Evolutionary conservation across 108 stramenopile species (phyloP), one percentile per base, ranked within the genome.

Genomic region (Skeletonema menzelii): DNA sequence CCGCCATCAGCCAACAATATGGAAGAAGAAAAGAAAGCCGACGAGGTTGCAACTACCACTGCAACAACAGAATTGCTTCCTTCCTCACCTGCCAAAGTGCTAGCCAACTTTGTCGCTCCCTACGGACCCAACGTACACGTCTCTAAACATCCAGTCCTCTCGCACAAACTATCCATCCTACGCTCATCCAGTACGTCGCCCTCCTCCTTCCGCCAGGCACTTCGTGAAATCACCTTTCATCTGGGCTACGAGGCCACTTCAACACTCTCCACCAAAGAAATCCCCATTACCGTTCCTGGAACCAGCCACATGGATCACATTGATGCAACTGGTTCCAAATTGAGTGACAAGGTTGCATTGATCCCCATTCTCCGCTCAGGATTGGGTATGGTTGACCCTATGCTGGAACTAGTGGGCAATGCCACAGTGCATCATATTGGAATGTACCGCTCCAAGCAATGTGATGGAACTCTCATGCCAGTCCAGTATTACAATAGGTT

Each of bases 401-500:
- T 99, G 97, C 84, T 96, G 49, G 97, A 98, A 63, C 67, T 99
- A 12, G 66, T 99, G 24, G 95, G 95, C 30, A 92, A 86, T 66
- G 96, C 97, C 3, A 80, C 88, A 0, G 96, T 99, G 4, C 91
- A 98, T 80, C 99, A 99, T 63, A 97, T 99, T 82, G 98, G 98
- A 10, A 99, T 99, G 97, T 99, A 97, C 86, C 78, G 88, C 8
- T 81, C 84, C 11, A 84, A 88, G n/a, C n/a, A n/a, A n/a, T n/a
- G n/a, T n/a, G n/a, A n/a, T n/a, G n/a, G n/a, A 28, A 69, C 68
- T 4, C 38, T 85, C 22, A 71, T 91, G 58, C 97, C 99, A 0
- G 93, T 98, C 20, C 95, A 97, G 75, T 99, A 99, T 69, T 99
- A 97, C 82, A 98, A 98, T 81, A 90, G 97, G 26, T 72, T 99